Conservation (phyloP, 208 protist genomes). For the Trypanosoma grayi region DNA sequence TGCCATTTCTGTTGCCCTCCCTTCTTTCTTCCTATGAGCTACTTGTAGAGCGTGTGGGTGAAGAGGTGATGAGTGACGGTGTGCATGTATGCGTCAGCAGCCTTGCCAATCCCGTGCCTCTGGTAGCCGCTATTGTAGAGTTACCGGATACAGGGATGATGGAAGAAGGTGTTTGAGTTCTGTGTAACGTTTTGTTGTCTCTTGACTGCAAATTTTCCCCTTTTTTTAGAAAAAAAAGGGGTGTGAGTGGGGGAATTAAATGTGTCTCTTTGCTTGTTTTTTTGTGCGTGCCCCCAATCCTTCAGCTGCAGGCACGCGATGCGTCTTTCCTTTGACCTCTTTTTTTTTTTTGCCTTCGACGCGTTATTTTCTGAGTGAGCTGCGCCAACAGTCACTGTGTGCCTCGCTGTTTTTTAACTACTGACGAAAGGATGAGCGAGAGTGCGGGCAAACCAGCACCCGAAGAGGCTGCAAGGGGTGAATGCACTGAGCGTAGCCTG, state of each 20-base stretch:
- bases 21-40: slow-evolving; percentile 57
- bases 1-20: slow-evolving; percentile 73
- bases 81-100: slow-evolving; percentile 56
- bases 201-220: no score
- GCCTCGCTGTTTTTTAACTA: slow-evolving; percentile 13
- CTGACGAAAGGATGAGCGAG: neutral
- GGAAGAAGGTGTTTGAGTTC: slow-evolving; percentile 36
- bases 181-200: no score
- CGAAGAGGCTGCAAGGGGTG: neutral
- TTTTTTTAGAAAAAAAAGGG: no score
- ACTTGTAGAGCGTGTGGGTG: slow-evolving; percentile 56
- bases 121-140: slow-evolving; percentile 74
- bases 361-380: no score
- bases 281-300: neutral
- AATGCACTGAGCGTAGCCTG: slow-evolving; percentile 33
- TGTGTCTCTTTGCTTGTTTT: slow-evolving; percentile 9
- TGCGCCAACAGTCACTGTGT: slow-evolving; percentile 1
- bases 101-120: slow-evolving; percentile 22
- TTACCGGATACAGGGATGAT: slow-evolving; percentile 76
- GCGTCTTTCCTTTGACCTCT: no score
- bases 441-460: neutral
- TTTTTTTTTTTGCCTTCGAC: neutral
- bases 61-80: slow-evolving; percentile 51
- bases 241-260: neutral
- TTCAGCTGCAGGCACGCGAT: no score